Percentiles rank a stretch among this genome's conserved stretches.
These are phyloP conservation scores for Linnemannia hyalina DNA, from an alignment of 192 early-diverging fungal genomes.

Conservation along the genomic window DNA sequence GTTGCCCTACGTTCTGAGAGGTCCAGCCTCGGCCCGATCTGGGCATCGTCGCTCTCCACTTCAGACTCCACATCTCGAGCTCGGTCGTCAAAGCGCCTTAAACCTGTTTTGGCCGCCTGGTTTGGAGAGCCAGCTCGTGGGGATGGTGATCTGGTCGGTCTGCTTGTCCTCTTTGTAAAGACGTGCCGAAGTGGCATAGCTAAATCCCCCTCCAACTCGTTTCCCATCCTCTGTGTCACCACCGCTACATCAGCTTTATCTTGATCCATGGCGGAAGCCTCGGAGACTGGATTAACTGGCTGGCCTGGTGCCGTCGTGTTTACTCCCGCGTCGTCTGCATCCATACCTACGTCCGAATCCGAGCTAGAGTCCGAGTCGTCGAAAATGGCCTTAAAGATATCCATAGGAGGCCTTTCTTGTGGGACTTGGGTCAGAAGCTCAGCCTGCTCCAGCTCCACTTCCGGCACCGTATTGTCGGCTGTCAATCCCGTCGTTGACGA, in stretches of 20 bases:
- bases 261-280: neutral
- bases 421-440: slow-evolving; percentile 10
- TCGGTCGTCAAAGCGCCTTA: neutral
- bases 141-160: neutral
- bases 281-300: neutral
- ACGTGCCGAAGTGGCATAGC: neutral
- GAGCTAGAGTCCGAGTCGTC: slow-evolving; percentile 70
- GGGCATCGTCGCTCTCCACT: neutral
- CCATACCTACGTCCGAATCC: slow-evolving; percentile 68
- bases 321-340: neutral
- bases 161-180: neutral
- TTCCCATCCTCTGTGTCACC: neutral
- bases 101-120: neutral
- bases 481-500: slow-evolving; percentile 27
- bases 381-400: slow-evolving; percentile 91
- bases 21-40: neutral
- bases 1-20: neutral
- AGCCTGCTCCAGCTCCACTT: slow-evolving; percentile 13
- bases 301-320: neutral
- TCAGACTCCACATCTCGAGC: neutral
- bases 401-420: slow-evolving; percentile 79
- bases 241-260: no score
- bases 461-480: neutral
- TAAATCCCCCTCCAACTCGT: neutral
- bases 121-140: neutral